A percentile compares a stretch with the other conserved stretches of the same genome.
These are phyloP conservation scores for Sphagnum magellanicum DNA, from an alignment of 228 moss, liverwort and hornwort genomes.

Conservation along the genomic window DNA sequence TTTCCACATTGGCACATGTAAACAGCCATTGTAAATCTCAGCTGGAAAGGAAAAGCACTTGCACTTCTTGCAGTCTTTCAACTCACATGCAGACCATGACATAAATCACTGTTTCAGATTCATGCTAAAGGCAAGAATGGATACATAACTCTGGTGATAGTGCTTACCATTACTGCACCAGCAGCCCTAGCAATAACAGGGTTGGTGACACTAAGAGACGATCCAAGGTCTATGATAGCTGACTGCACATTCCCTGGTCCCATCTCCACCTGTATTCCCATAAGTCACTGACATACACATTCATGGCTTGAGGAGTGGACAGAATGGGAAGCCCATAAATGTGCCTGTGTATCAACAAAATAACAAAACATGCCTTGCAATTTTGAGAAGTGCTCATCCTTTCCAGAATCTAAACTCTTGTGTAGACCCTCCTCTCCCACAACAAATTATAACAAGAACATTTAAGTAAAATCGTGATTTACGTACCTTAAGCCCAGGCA, in stretches of 20 bases:
- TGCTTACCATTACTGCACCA: slow-evolving; percentile 57
- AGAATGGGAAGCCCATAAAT: background rate
- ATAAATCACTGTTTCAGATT: slow-evolving; percentile 17
- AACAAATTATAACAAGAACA: background rate
- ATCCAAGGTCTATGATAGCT: slow-evolving; percentile 88
- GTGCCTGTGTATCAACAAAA: background rate
- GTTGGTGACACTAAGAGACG: slow-evolving; percentile 80
- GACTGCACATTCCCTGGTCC: slow-evolving; percentile 65
- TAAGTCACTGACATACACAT: background rate
- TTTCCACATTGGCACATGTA: slow-evolving; percentile 10
- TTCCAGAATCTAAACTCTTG: background rate
- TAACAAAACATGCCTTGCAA: background rate
- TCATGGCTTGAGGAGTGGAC: background rate
- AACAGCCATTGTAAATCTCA: too few species aligned
- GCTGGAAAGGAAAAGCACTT: too few species aligned
- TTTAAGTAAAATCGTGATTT: background rate
- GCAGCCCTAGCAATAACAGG: slow-evolving; percentile 67
- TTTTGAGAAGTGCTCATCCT: background rate
- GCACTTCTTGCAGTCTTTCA: too few species aligned
- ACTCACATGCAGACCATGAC: too few species aligned
- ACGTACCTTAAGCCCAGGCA: slow-evolving; percentile 79
- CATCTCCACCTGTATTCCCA: slow-evolving; percentile 53
- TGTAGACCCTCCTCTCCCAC: background rate
- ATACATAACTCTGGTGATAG: background rate
- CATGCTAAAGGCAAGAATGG: slow-evolving; percentile 6